phyloP scores from a whole-genome alignment of 2,329 filamentous ascomycete species.

The Xylaria sp. region DNA sequence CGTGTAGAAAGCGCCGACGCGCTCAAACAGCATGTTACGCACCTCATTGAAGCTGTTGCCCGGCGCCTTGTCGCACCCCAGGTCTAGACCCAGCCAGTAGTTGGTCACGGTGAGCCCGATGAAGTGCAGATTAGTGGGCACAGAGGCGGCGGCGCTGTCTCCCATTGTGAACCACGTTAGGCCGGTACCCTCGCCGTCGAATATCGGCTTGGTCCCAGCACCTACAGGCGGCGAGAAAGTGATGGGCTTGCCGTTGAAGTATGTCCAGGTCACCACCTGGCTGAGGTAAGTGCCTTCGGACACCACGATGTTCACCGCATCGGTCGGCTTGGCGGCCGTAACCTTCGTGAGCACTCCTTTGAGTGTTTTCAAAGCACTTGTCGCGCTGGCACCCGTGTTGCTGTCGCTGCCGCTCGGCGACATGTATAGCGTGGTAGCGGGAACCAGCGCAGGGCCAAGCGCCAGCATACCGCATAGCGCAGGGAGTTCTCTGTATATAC shows the following conservation, averaged over 20 bases:
- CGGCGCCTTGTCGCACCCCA: constrained; percentile 32
- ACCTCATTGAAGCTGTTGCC: constrained; percentile 35
- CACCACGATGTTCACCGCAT: constrained; percentile 33
- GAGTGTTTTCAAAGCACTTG: constrained; percentile 28
- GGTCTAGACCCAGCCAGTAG: constrained; percentile 38
- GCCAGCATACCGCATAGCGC: constrained; percentile 18
- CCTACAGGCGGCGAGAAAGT: constrained; percentile 29
- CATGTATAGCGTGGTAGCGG: constrained; percentile 34
- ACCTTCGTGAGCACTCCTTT: constrained; percentile 32
- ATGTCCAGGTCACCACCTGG: constrained; percentile 36
- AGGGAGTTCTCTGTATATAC: constrained; percentile 14
- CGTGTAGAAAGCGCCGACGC: constrained; percentile 35
- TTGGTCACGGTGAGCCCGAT: constrained; percentile 34
- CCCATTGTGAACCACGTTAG: constrained; percentile 38
- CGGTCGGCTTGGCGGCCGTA: constrained; percentile 17
- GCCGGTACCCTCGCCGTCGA: constrained; percentile 33
- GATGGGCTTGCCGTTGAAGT: constrained; percentile 38
- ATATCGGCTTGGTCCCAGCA: constrained; percentile 32
- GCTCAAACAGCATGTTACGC: constrained; percentile 36
- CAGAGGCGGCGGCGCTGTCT: constrained; percentile 22
- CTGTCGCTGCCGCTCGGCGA: constrained; percentile 36
- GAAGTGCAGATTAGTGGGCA: constrained; percentile 32
- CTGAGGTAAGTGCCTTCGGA: constrained; percentile 28
- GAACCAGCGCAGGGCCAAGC: constrained; percentile 20
- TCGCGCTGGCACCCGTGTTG: constrained; percentile 28